phyloP scores from a whole-genome alignment of 495 filamentous ascomycete genomes.

The Durotheca rogersii region DNA sequence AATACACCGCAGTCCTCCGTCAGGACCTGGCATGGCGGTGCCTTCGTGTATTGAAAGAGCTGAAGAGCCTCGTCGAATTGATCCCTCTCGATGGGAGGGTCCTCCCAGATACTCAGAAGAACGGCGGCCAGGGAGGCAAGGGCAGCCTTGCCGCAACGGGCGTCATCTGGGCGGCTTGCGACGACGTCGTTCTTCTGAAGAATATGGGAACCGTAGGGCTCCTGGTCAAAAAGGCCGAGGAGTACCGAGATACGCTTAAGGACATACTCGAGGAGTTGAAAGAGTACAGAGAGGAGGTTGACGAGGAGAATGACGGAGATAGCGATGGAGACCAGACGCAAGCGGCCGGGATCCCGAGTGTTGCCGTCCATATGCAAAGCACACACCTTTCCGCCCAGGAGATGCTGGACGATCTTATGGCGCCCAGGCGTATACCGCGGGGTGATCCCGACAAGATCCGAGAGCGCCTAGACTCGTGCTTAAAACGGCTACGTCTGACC shows the following conservation, averaged over 20 bases:
- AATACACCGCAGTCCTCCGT: slow-evolving; percentile 60
- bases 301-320: slow-evolving; percentile 45
- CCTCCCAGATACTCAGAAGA: slow-evolving; percentile 44
- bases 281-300: slow-evolving; percentile 75
- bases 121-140: slow-evolving; percentile 44
- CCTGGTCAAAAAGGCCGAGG: slow-evolving; percentile 60
- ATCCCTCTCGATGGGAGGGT: slow-evolving; percentile 51
- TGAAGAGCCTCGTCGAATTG: slow-evolving; percentile 43
- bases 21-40: slow-evolving; percentile 53
- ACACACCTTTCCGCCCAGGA: slow-evolving; percentile 42
- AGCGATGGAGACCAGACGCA: slow-evolving; percentile 41
- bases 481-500: slow-evolving; percentile 58
- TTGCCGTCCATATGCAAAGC: slow-evolving; percentile 27
- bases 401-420: slow-evolving; percentile 59
- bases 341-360: slow-evolving; percentile 24
- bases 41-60: slow-evolving; percentile 48
- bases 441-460: slow-evolving; percentile 57
- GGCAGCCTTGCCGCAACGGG: slow-evolving; percentile 62
- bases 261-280: slow-evolving; percentile 83
- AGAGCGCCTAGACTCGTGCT: slow-evolving; percentile 55
- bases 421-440: slow-evolving; percentile 53
- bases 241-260: slow-evolving; percentile 68
- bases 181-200: slow-evolving; percentile 62
- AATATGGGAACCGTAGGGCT: slow-evolving; percentile 65
- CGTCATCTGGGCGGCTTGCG: slow-evolving; percentile 70